phyloP scores from a whole-genome alignment of 331 rosid species.

The Rosa hybrid region DNA sequence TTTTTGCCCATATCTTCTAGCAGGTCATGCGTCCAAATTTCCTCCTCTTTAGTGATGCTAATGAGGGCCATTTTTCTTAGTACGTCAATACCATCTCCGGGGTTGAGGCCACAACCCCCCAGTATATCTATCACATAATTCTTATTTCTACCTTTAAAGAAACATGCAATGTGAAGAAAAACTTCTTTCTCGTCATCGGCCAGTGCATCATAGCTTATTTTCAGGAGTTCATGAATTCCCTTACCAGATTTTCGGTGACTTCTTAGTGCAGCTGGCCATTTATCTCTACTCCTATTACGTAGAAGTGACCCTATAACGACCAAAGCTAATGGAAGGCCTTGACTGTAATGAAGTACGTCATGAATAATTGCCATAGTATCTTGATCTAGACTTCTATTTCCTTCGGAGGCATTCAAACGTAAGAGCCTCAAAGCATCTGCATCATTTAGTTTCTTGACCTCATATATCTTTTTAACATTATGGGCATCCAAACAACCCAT shows the following conservation, averaged over 20 bases:
- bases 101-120: neutral
- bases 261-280: neutral
- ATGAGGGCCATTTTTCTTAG: slow-evolving; percentile 6
- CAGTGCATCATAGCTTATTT: slow-evolving; percentile 6
- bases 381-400: neutral
- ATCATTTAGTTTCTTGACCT: neutral
- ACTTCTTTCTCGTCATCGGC: neutral
- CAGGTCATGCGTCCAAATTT: slow-evolving; percentile 6
- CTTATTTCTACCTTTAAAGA: neutral
- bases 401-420: neutral
- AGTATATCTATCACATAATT: neutral
- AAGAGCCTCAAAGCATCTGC: slow-evolving; percentile 5
- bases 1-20: slow-evolving; percentile 1
- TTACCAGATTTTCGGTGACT: neutral
- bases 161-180: slow-evolving; percentile 7
- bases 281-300: neutral
- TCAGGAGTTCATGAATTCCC: neutral
- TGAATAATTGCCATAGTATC: neutral
- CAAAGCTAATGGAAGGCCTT: slow-evolving; percentile 13
- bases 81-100: neutral
- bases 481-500: neutral
- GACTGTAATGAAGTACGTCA: neutral
- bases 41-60: neutral
- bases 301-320: neutral
- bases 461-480: neutral